Evolutionary conservation across 1,284 basidiomycete genomes (phyloP).

Genomic region (Ceratobasidium sp.): DNA sequence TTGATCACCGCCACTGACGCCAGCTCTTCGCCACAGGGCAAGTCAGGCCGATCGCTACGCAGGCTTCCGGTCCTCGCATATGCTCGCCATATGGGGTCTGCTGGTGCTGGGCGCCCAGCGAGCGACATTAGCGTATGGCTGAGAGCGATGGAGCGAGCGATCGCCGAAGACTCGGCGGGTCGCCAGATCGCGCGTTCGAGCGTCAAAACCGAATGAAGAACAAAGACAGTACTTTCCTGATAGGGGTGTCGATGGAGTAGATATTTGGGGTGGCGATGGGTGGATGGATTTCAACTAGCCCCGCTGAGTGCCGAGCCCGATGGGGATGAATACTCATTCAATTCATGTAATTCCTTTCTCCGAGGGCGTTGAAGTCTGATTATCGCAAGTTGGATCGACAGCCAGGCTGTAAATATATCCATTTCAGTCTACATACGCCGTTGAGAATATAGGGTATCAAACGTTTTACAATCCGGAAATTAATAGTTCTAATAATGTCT

Average conservation of each 20-base stretch:
- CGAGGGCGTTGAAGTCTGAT: too few species aligned
- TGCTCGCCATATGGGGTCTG: conserved; percentile 74
- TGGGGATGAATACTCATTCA: too few species aligned
- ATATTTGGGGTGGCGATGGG: too few species aligned
- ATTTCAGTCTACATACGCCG: neutral
- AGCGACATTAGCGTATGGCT: conserved; percentile 73
- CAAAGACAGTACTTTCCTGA: too few species aligned
- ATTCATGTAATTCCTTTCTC: too few species aligned
- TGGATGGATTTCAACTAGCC: too few species aligned
- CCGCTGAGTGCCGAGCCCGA: too few species aligned
- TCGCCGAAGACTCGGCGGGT: conserved; percentile 54
- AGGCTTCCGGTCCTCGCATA: conserved; percentile 92
- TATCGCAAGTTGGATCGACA: conserved; percentile 22
- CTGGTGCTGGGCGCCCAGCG: conserved; percentile 46
- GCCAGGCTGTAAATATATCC: too few species aligned
- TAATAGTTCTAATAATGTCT: too few species aligned
- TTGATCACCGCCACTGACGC: conserved; percentile 26
- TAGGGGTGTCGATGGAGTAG: too few species aligned
- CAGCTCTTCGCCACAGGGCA: conserved; percentile 61
- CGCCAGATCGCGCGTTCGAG: neutral
- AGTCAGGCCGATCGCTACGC: conserved; percentile 91
- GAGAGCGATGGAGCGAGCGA: conserved; percentile 78
- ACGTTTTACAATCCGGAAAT: too few species aligned
- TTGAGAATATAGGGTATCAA: too few species aligned
- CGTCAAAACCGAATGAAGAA: conserved; percentile 18